Percentiles rank a stretch among this genome's conserved stretches.
These are phyloP conservation scores for Saccharomycopsis capsularis DNA, from an alignment of 805 yeast genomes.

Conservation along the genomic window DNA sequence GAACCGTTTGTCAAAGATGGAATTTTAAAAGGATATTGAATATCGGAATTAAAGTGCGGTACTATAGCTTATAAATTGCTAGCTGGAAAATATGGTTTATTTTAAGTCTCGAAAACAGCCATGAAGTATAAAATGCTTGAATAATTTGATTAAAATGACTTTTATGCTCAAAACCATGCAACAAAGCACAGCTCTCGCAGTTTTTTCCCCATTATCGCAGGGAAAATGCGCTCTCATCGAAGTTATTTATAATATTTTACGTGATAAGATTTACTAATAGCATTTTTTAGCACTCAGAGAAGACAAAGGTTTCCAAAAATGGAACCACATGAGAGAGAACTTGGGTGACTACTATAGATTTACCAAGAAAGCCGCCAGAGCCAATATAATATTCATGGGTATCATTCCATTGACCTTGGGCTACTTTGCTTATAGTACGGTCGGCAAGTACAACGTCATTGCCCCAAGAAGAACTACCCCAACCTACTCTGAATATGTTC, in stretches of 20 bases:
- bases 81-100: too few species aligned
- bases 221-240: background rate
- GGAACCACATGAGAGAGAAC: slow-evolving; percentile 21
- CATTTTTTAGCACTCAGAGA: slow-evolving; percentile 12
- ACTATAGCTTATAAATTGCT: too few species aligned
- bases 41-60: too few species aligned
- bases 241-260: background rate
- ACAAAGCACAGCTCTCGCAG: background rate
- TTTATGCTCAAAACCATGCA: background rate
- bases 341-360: slow-evolving; percentile 20
- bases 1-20: too few species aligned
- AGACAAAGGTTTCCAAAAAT: slow-evolving; percentile 20
- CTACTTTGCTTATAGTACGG: slow-evolving; percentile 28
- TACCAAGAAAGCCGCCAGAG: slow-evolving; percentile 20
- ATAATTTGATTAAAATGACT: too few species aligned
- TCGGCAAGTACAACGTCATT: slow-evolving; percentile 21
- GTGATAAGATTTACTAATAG: background rate
- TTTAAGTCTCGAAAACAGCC: too few species aligned
- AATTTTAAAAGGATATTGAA: too few species aligned
- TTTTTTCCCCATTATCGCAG: background rate
- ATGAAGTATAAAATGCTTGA: too few species aligned
- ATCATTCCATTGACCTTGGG: slow-evolving; percentile 30
- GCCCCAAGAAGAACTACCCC: slow-evolving; percentile 18
- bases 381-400: slow-evolving; percentile 23
- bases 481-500: slow-evolving; percentile 18